Percentiles rank a stretch among this genome's conserved stretches.
These are phyloP conservation scores for Tetramitus jugosus DNA, from an alignment of 208 protist genomes.

Conservation along the genomic window DNA sequence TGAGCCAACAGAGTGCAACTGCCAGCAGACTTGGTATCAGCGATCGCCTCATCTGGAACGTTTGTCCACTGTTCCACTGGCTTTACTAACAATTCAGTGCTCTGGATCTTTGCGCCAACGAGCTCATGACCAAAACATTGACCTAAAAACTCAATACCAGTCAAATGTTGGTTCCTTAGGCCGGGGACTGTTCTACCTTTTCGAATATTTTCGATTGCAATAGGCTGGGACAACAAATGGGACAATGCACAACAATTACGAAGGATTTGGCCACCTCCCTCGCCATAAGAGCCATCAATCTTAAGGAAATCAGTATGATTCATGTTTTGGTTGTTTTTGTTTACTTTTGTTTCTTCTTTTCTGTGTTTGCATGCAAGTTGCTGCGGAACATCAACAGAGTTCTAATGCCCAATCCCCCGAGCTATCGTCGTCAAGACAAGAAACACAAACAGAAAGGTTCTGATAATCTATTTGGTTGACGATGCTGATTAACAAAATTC, in stretches of 20 bases:
- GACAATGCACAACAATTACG: background rate
- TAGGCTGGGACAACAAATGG: background rate
- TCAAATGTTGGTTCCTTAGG: slow-evolving; percentile 1
- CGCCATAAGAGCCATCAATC: slow-evolving; percentile 6
- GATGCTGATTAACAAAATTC: too few species aligned
- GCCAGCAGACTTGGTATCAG: slow-evolving; percentile 3
- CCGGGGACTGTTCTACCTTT: background rate
- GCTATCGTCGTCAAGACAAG: too few species aligned
- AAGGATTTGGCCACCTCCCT: slow-evolving; percentile 20
- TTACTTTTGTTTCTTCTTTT: too few species aligned
- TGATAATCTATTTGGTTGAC: too few species aligned
- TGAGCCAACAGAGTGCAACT: background rate
- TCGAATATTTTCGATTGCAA: background rate
- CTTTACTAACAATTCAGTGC: background rate
- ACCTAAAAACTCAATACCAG: background rate
- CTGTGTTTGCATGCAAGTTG: too few species aligned
- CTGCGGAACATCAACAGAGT: too few species aligned
- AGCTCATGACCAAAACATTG: background rate
- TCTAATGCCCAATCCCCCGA: too few species aligned
- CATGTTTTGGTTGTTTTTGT: background rate
- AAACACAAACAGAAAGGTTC: too few species aligned
- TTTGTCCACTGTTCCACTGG: too few species aligned
- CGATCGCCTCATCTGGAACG: background rate
- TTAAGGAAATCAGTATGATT: background rate
- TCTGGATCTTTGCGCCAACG: background rate